Conservation (phyloP, 2,329 filamentous ascomycete genomes). For the Apiospora saccharicola region DNA sequence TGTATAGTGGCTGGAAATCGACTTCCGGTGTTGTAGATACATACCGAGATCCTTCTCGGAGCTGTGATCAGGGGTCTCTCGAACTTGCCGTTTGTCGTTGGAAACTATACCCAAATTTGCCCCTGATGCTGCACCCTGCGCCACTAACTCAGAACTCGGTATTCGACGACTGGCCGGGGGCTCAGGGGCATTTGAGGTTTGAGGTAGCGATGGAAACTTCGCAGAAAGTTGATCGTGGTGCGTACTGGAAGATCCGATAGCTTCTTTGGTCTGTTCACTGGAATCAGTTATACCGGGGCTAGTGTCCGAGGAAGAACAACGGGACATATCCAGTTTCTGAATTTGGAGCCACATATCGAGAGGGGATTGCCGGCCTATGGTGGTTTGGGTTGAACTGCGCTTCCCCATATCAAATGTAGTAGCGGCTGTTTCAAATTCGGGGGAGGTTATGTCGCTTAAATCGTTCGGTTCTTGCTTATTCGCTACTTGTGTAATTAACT, state of each 20-base stretch:
- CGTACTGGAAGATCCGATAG: not conserved
- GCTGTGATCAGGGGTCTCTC: not conserved
- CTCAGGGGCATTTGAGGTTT: not conserved
- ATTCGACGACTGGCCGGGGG: too few relatives aligned
- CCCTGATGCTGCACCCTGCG: not conserved
- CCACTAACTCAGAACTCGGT: too few relatives aligned
- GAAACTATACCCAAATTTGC: not conserved
- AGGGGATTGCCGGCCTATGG: slow-evolving; percentile 35
- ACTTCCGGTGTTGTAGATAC: not conserved
- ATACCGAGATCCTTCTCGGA: slow-evolving; percentile 1
- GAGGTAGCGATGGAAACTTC: not conserved
- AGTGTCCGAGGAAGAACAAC: slow-evolving; percentile 32
- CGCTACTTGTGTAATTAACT: not conserved
- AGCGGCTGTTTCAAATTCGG: not conserved
- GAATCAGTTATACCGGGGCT: slow-evolving; percentile 30
- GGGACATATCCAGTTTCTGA: slow-evolving; percentile 36
- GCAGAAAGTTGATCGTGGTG: not conserved
- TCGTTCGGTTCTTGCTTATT: not conserved
- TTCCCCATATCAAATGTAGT: not conserved
- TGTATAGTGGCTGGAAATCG: slow-evolving; percentile 4
- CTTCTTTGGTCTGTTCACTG: not conserved
- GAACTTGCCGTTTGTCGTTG: not conserved
- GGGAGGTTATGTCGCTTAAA: not conserved
- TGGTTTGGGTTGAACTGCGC: not conserved
- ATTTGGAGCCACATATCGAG: slow-evolving; percentile 42